Percentiles rank a stretch among this genome's conserved stretches.
Evolutionary conservation across 768 basidiomycete genomes (phyloP).

Genomic region (Xanthoconium stramineum): DNA sequence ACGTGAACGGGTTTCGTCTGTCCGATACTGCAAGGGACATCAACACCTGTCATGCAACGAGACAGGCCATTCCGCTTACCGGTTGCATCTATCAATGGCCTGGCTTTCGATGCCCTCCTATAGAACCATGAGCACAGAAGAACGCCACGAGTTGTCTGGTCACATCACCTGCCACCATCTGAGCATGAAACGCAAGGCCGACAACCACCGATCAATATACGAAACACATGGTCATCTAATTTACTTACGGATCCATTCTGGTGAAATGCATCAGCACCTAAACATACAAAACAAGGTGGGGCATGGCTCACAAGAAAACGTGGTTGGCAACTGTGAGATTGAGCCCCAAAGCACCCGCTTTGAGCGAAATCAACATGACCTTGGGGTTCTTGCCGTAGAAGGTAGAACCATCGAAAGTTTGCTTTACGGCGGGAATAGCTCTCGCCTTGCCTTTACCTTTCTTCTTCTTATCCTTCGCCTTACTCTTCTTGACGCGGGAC

Average conservation of each 20-base stretch:
- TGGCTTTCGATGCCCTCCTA: slow-evolving; percentile 83
- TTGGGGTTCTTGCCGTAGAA: slow-evolving; percentile 51
- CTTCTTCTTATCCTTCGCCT: slow-evolving; percentile 36
- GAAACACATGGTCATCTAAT: background rate
- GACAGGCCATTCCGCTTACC: slow-evolving; percentile 34
- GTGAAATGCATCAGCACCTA: slow-evolving; percentile 7
- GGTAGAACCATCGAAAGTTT: slow-evolving; percentile 17
- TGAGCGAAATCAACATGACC: slow-evolving; percentile 86
- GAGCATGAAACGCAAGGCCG: background rate
- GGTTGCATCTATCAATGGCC: slow-evolving; percentile 77
- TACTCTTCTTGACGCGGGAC: slow-evolving; percentile 29
- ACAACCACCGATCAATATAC: slow-evolving; percentile 14
- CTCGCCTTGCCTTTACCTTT: slow-evolving; percentile 39
- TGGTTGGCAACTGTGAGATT: slow-evolving; percentile 90
- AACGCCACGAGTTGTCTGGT: background rate
- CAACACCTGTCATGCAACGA: background rate
- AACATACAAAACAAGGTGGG: background rate
- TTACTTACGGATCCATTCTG: slow-evolving; percentile 81
- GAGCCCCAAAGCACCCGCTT: slow-evolving; percentile 81
- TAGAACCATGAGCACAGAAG: slow-evolving; percentile 11
- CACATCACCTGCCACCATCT: slow-evolving; percentile 74
- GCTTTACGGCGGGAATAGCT: slow-evolving; percentile 14
- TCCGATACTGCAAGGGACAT: slow-evolving; percentile 51
- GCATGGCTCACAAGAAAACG: slow-evolving; percentile 63
- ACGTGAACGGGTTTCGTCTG: slow-evolving; percentile 82